Conservation (phyloP, 345 rosid species). For the Stellera chamaejasme region DNA sequence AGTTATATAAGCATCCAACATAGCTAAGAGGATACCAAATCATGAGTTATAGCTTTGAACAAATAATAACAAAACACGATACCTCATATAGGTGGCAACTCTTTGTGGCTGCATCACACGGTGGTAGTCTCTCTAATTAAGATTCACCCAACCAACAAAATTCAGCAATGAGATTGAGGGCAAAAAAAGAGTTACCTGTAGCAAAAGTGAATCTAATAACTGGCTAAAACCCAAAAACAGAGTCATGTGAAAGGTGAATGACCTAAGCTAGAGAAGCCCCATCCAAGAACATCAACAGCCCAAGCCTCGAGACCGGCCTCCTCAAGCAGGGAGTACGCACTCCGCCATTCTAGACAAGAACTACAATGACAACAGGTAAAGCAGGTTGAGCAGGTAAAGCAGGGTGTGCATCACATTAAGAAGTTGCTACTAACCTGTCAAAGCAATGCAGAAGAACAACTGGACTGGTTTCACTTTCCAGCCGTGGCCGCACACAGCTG, state of each 20-base stretch:
- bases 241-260: conserved; percentile 1
- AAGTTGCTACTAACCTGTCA: conserved; percentile 54
- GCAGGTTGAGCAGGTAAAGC: conserved; percentile 2
- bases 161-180: too few species aligned
- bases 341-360: conserved; percentile 84
- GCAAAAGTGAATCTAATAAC: background rate
- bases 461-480: conserved; percentile 32
- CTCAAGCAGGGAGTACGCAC: conserved; percentile 62
- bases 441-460: conserved; percentile 80
- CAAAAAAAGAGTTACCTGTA: background rate
- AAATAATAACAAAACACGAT: background rate
- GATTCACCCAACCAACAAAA: background rate
- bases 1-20: background rate
- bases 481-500: conserved; percentile 55
- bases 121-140: conserved; percentile 45
- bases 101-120: conserved; percentile 65
- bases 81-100: conserved; percentile 74
- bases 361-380: conserved; percentile 23
- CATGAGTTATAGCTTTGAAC: background rate
- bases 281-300: conserved; percentile 92
- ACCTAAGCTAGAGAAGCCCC: conserved; percentile 92
- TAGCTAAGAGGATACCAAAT: background rate
- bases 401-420: background rate
- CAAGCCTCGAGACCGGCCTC: conserved; percentile 72
- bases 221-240: background rate